Percentiles rank a stretch among this genome's conserved stretches.
phyloP scores from a whole-genome alignment of 192 early-diverging fungal genomes.

The Coemansia sp. region DNA sequence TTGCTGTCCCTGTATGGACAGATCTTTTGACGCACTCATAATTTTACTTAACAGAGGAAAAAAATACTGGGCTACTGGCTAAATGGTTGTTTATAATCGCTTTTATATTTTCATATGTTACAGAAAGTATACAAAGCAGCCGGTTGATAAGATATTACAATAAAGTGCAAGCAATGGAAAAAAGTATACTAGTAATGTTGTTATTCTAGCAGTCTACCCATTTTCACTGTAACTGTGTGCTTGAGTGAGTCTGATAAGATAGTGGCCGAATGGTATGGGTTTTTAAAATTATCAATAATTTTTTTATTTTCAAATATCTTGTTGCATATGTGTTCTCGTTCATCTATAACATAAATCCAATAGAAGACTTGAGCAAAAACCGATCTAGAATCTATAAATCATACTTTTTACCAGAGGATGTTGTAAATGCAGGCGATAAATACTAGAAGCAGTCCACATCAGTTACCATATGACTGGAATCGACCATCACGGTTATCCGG shows the following conservation, averaged over 20 bases:
- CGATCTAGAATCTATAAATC: neutral
- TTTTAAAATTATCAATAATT: neutral
- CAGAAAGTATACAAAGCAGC: no score
- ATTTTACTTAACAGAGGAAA: neutral
- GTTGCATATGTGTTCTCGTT: no score
- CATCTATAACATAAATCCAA: no score
- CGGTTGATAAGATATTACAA: no score
- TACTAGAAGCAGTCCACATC: conserved; percentile 39
- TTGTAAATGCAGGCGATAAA: neutral
- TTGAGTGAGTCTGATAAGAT: neutral
- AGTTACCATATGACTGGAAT: conserved; percentile 25
- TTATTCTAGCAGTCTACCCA: no score
- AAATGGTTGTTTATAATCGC: neutral
- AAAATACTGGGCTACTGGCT: neutral
- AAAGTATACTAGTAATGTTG: no score
- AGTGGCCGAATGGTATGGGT: neutral
- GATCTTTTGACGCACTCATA: neutral
- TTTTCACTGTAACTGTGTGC: no score
- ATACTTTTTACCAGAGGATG: neutral
- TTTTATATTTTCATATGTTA: no score
- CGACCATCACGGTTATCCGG: conserved; percentile 39
- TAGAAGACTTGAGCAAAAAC: neutral
- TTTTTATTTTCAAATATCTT: no score
- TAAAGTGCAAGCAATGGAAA: no score
- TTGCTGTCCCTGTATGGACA: conserved; percentile 3